These are phyloP conservation scores for Chaetomiaceae sp. DNA, from an alignment of 2,329 filamentous ascomycete species.

Conservation along the genomic window DNA sequence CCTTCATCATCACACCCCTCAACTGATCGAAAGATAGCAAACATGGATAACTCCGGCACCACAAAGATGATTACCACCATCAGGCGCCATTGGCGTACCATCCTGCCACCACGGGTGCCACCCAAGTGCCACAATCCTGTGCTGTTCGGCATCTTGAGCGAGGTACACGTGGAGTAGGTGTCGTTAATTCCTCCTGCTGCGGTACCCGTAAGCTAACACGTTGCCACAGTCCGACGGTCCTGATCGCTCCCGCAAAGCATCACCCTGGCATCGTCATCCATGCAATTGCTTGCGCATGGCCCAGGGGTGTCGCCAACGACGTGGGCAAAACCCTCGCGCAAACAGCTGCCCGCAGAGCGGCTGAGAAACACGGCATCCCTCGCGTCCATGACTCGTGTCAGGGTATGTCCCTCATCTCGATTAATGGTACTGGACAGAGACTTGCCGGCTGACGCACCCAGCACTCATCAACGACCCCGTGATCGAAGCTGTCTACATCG, in stretches of 20 bases:
- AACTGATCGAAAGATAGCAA: no score
- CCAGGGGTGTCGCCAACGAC: slow-evolving; percentile 47
- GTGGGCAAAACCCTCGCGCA: no score
- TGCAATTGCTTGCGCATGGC: slow-evolving; percentile 46
- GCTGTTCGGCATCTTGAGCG: slow-evolving; percentile 40
- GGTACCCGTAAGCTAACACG: not conserved
- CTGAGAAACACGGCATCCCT: slow-evolving; percentile 43
- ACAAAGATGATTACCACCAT: not conserved
- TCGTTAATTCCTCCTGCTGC: not conserved
- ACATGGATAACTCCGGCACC: no score
- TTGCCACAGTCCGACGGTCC: slow-evolving; percentile 33
- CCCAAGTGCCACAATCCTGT: slow-evolving; percentile 27
- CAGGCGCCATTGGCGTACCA: slow-evolving; percentile 11
- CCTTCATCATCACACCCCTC: no score
- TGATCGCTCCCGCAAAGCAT: slow-evolving; percentile 46
- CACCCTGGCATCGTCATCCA: slow-evolving; percentile 52
- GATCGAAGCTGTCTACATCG: slow-evolving; percentile 49
- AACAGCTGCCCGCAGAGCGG: no score
- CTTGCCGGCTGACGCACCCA: slow-evolving; percentile 5
- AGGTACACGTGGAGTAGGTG: slow-evolving; percentile 38
- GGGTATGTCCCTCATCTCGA: slow-evolving; percentile 29
- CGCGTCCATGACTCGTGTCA: slow-evolving; percentile 47
- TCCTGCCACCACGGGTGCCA: not conserved
- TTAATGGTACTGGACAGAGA: no score
- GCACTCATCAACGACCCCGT: slow-evolving; percentile 38